A percentile compares a stretch with the other conserved stretches of the same genome.
These are phyloP conservation scores for Crucihimalaya himalaica DNA, from an alignment of 345 rosid genomes.

Conservation along the genomic window DNA sequence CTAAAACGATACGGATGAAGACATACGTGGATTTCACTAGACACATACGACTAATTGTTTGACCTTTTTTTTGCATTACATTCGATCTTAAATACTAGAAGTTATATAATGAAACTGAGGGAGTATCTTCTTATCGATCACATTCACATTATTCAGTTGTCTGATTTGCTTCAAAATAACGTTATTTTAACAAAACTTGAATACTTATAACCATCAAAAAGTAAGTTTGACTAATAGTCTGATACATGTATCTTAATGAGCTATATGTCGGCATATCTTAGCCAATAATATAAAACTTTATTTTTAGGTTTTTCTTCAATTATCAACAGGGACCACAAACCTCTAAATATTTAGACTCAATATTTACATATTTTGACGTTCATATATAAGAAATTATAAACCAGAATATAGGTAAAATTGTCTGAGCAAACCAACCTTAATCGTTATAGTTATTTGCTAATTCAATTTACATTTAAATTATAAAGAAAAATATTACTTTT, in stretches of 20 bases:
- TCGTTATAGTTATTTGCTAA: too few species aligned
- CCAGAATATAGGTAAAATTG: too few species aligned
- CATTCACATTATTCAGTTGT: neutral
- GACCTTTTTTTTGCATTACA: neutral
- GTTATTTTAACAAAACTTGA: neutral
- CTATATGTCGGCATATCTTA: neutral
- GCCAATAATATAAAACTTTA: neutral
- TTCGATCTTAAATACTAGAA: neutral
- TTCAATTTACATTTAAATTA: too few species aligned
- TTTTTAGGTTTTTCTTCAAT: neutral
- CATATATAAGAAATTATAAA: too few species aligned
- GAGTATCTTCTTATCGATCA: neutral
- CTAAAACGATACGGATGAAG: slow-evolving; percentile 10
- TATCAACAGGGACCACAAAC: too few species aligned
- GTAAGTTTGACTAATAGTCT: neutral
- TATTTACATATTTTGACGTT: neutral
- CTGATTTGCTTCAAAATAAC: neutral
- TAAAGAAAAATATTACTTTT: neutral
- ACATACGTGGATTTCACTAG: slow-evolving; percentile 17
- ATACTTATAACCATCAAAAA: neutral
- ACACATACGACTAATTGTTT: neutral
- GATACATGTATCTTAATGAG: neutral
- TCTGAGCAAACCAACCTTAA: too few species aligned
- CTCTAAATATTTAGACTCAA: neutral
- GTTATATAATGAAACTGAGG: too few species aligned